These are phyloP conservation scores for Adansonia gregorii DNA, from an alignment of 441 rosid species.

Conservation along the genomic window DNA sequence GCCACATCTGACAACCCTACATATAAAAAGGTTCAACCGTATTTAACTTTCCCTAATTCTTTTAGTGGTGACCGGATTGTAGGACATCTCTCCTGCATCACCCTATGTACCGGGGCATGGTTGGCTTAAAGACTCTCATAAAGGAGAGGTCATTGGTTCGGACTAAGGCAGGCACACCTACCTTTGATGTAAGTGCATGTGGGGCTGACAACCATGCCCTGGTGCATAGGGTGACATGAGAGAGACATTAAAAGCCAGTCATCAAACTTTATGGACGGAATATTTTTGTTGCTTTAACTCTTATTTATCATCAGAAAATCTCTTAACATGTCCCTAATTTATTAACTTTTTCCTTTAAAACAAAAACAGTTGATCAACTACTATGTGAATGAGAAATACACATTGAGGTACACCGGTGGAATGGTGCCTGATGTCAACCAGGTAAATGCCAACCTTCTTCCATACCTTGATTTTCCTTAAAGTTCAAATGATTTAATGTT, in stretches of 20 bases:
- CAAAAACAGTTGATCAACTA: slow-evolving; percentile 70
- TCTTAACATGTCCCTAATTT: neutral
- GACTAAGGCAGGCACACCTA: no score
- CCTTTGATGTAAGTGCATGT: no score
- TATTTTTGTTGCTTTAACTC: neutral
- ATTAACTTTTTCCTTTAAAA: neutral
- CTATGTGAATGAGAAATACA: slow-evolving; percentile 89
- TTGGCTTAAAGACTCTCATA: no score
- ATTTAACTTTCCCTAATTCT: slow-evolving; percentile 5
- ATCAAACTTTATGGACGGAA: no score
- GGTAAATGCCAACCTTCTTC: slow-evolving; percentile 37
- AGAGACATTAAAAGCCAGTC: no score
- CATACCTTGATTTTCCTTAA: neutral
- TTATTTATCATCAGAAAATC: neutral
- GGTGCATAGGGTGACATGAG: no score
- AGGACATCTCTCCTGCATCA: no score
- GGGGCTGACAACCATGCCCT: no score
- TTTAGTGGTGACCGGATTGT: neutral
- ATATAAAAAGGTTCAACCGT: slow-evolving; percentile 66
- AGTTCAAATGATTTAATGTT: neutral
- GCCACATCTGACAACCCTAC: slow-evolving; percentile 91
- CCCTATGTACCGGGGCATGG: no score
- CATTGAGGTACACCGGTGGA: slow-evolving; percentile 98
- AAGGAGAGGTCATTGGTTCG: no score
- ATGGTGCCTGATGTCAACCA: slow-evolving; percentile 99